Base-by-base conservation (phyloP, 176 grass and related monocot genomes). In the Aegilops longissima region DNA sequence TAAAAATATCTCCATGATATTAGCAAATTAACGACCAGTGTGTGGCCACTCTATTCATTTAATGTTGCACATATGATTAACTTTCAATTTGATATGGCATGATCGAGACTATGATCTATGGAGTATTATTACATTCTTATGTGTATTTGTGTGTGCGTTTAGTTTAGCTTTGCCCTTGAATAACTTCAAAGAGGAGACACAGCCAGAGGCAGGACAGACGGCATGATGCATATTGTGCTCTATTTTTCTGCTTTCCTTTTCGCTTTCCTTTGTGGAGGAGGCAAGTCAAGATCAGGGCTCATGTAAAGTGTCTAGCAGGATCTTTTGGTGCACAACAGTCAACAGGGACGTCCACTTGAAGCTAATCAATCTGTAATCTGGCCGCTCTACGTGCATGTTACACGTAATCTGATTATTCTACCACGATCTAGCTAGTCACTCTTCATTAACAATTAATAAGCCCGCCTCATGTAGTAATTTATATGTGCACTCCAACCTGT, bases 121-220 rank as follows among this genome's bases (percentile, higher is more conserved):
- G 24, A 14, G 12, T 25, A 29, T 25, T 17, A 18, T 4, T 6
- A 5, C 8, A 20, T 70, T 36, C 4, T 29, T 47, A 8, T 8
- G 24, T 8, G 18, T 80, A 42, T 44, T 11, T 3, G 3, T 44
- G 10, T n/a, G 21, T 35, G 39, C 34, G 73, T 4, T 52, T 23
- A 54, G 27, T 30, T 77, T 88, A 70, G 13, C 64, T 78, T 71
- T 78, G 73, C 64, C 76, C 61, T 92, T 89, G 91, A 80, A 89
- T 87, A 92, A 81, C 91, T 89, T 89, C 70, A 71, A 92, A 92
- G 87, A 81, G 76, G 91, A 89, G 87, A 38, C 76, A 66, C 11
- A 66, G 5, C 13, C 24, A 31, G 63, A 13, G 29, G 12, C 5
- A 66, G 25, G 52, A 1, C 63, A 23, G 35, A 20, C 4, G 81